Percentiles rank a stretch among this genome's conserved stretches.
Conservation (phyloP, 2,329 filamentous ascomycete genomes). For the Acephala macrosclerotiorum region DNA sequence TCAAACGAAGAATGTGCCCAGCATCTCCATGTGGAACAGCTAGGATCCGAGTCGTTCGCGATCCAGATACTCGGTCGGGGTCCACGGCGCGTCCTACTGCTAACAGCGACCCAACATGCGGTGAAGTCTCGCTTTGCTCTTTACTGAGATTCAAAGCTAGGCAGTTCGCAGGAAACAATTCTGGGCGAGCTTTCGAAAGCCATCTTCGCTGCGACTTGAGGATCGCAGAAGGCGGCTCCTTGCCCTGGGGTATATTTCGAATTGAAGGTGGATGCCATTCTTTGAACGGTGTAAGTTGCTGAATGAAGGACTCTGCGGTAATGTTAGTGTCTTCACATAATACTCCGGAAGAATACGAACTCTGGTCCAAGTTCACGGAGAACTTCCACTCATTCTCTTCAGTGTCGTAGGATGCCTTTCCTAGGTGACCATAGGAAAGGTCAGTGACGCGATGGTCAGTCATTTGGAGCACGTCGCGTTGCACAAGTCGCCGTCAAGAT, state of each 20-base stretch:
- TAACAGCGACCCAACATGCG: slow-evolving; percentile 32
- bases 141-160: slow-evolving; percentile 23
- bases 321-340: slow-evolving; percentile 23
- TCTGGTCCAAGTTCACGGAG: slow-evolving; percentile 31
- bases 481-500: slow-evolving; percentile 24
- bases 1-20: slow-evolving; percentile 41
- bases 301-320: slow-evolving; percentile 32
- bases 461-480: slow-evolving; percentile 48
- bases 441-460: slow-evolving; percentile 55
- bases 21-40: slow-evolving; percentile 41
- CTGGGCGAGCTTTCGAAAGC: slow-evolving; percentile 38
- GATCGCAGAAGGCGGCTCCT: slow-evolving; percentile 20
- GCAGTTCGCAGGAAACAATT: slow-evolving; percentile 33
- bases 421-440: slow-evolving; percentile 61
- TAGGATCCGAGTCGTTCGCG: slow-evolving; percentile 32
- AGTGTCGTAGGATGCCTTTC: slow-evolving; percentile 53
- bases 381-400: slow-evolving; percentile 43
- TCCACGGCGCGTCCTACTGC: slow-evolving; percentile 35
- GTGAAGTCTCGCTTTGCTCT: slow-evolving; percentile 13
- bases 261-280: slow-evolving; percentile 37
- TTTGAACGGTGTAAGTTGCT: slow-evolving; percentile 39
- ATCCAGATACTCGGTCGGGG: slow-evolving; percentile 29
- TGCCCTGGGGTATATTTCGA: slow-evolving; percentile 21
- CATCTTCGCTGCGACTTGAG: slow-evolving; percentile 34
- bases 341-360: slow-evolving; percentile 19